Evolutionary conservation across 805 yeast genomes (phyloP).

Genomic region (Zygoascus ofunaensis): DNA sequence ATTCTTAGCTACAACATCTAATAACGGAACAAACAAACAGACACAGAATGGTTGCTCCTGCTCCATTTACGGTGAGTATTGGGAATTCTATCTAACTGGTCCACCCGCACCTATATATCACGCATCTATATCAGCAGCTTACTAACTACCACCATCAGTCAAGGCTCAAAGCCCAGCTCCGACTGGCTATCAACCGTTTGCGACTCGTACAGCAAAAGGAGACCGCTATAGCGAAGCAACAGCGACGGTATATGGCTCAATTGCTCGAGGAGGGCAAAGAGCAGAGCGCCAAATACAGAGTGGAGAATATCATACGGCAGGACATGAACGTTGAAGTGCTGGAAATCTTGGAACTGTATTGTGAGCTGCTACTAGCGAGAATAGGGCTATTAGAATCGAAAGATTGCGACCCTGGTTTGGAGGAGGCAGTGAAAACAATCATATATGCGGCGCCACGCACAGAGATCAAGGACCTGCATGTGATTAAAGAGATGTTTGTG

Average conservation of each 20-base stretch:
- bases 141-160: slow-evolving; percentile 6
- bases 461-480: slow-evolving; percentile 62
- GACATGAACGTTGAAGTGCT: slow-evolving; percentile 72
- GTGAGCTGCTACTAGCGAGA: slow-evolving; percentile 73
- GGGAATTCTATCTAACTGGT: too few species aligned
- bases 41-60: background rate
- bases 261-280: slow-evolving; percentile 62
- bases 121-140: background rate
- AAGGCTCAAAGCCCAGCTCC: slow-evolving; percentile 30
- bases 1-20: background rate
- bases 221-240: slow-evolving; percentile 65
- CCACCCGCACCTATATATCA: too few species aligned
- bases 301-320: slow-evolving; percentile 74
- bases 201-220: slow-evolving; percentile 67
- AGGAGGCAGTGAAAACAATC: slow-evolving; percentile 65
- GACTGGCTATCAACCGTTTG: slow-evolving; percentile 64
- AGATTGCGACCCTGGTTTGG: slow-evolving; percentile 48
- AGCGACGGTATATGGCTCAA: slow-evolving; percentile 62
- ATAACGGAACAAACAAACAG: too few species aligned
- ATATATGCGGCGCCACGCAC: slow-evolving; percentile 63
- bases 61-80: background rate
- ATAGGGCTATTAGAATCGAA: slow-evolving; percentile 43
- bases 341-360: slow-evolving; percentile 70
- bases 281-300: slow-evolving; percentile 72
- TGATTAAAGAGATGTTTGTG: slow-evolving; percentile 52